Evolutionary conservation across 2,329 filamentous ascomycete genomes (phyloP), one percentile per base, ranked within the genome.

Genomic region (Cryphonectria naterciae): DNA sequence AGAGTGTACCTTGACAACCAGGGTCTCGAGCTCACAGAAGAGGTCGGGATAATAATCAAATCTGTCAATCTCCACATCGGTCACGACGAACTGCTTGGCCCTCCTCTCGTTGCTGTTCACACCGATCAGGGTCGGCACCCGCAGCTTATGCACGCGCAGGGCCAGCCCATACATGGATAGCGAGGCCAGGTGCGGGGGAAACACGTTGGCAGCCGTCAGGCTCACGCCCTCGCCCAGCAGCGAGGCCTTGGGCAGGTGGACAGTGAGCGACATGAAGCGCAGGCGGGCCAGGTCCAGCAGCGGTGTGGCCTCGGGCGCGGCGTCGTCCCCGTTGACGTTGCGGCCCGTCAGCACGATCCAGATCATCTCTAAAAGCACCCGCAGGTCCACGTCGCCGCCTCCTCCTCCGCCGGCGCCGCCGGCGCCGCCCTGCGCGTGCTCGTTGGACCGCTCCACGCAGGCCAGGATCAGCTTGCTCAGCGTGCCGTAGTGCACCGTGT

Each of bases 401-500:
- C 74, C 58, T 69, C 68, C 13, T n/a, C 39, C 43, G 66, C 73
- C 63, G 70, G 75, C 58, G 74, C 65, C n/a, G 65, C 54, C 70
- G 25, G 73, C 64, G 80, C 75, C n/a, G 69, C 68, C 78, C 39
- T 63, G 60, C 58, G 49, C 66, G 37, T 71, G 69, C 46, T 70
- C 69, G 68, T 69, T 70, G 61, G 70, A 68, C 43, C 66, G 60
- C 62, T 66, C 73, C 52, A 90, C 77, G 17, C 81, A 82, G 35
- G 80, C 79, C 43, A 91, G 81, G 19, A 94, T 83, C 0, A 84
- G 83, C 80, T 94, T 93, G 81, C 89, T 90, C 19, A 94, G 83
- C 13, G 83, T 85, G 1, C 92, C 92, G 76, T 95, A 95, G 81
- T 95, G 91, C 35, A 94, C 88, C 2, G 92, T 94, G 77, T 92